Base-by-base conservation (phyloP, 2,329 filamentous ascomycete species). In the Beauveria sp. region DNA sequence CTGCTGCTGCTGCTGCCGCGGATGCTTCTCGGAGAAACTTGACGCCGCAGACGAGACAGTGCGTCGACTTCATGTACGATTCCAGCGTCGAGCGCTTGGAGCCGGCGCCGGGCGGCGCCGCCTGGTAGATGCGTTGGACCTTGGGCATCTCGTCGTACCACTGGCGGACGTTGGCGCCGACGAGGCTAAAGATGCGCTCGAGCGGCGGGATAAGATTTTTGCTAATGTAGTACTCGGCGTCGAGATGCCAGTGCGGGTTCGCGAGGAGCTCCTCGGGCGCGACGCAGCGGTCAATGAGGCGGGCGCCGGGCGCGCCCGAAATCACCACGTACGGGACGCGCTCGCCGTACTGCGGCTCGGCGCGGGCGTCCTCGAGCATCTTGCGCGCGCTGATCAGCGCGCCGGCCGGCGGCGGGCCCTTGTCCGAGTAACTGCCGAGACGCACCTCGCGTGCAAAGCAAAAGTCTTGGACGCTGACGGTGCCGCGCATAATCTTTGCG, bases 111-210 rank as follows among this genome's bases (percentile, higher is more conserved):
- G 66, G 69, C 64, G 20, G 26, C 68, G 61, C 71, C 69, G 52
- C 69, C 63, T 72, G 64, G 55, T 71, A 83, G 51, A 93, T 84
- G 9, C 88, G 86, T 69, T 92, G 89, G 22, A 94, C 80, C 72
- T 96, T 96, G 51, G 93, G 93, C 91, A 97, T 96, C 74, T 97
- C 92, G 64, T 96, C 91, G 69, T 92, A 97, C 94, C 94, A 99
- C 62, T 85, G 83, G 20, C 90, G 79, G 0, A 97, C 90, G 70
- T 94, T 96, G 37, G 92, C 94, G 7, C 94, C 94, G 2, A 97
- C 90, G 3, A 99, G 86, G 69, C 94, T 96, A 78, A 99, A 97
- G 65, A 99, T 97, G 30, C 94, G 87, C 73, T 97, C 93, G 0
- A 99, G 81, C 0, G 94, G 94, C 6, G 94, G 94, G 55, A 99